Evolutionary conservation across 768 basidiomycete genomes (phyloP), one percentile per base, ranked within the genome.

Genomic region (Ephemerocybe angulata): DNA sequence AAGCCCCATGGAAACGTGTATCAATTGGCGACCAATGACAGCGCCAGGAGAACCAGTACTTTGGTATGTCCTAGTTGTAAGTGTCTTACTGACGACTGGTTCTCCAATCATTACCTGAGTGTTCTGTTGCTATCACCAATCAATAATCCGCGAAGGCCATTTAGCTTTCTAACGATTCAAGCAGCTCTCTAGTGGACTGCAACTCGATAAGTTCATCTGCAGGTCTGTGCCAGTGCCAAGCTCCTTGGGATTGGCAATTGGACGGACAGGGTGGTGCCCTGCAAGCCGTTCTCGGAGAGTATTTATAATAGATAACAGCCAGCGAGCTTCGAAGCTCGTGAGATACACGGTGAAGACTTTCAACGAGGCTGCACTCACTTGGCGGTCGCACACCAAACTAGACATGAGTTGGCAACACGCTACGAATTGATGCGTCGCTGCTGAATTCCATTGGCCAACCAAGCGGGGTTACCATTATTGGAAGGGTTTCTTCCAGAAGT

Each of bases 1-100:
- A 52, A 65, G 59, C 58, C 52, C 67, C 72, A 74, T 74, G 70
- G 72, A 62, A 70, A 74, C 72, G 62, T 50, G 50, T 61, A 63
- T 67, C 63, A 64, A 15, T 57, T 55, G 55, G 59, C 47, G 46
- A 25, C 38, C 30, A 22, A 21, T 28, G 49, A 50, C 17, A 31
- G 49, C n/a, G 8, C 30, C 28, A n/a, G 31, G 17, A 17, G 59
- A 50, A 41, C 57, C 57, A 43, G 29, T 41, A 37, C 43, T 46
- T 31, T 59, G 60, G 60, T 52, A 55, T 22, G 54, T 55, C 22
- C 25, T 40, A 56, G 28, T 27, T 28, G 21, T 41, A 13, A 42
- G 37, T 50, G 41, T 47, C 42, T 28, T 22, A 8, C 33, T 17
- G 33, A 8, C 17, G 33, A 35, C 33, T 35, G 38, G 55, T 37